A percentile compares a stretch with the other conserved stretches of the same genome.
Conservation (phyloP, 2,329 filamentous ascomycete genomes). For the Aspergillus clavatus region DNA sequence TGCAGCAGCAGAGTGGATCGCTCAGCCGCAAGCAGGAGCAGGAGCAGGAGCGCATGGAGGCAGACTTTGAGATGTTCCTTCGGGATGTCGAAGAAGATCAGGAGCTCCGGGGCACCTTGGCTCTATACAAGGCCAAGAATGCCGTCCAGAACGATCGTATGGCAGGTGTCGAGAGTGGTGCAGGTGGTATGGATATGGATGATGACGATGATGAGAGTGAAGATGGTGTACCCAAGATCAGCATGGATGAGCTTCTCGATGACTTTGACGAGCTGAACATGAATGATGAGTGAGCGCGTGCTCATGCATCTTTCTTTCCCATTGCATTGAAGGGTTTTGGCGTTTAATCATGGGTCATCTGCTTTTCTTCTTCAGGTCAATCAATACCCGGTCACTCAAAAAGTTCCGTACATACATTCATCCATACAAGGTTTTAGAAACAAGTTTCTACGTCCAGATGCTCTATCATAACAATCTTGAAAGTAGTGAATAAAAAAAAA, state of each 20-base stretch:
- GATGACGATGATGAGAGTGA: constrained; percentile 57
- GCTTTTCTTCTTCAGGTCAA: constrained; percentile 1
- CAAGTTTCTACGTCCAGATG: too few relatives aligned
- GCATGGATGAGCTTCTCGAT: constrained; percentile 79
- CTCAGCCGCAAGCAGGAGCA: constrained; percentile 47
- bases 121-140: constrained; percentile 70
- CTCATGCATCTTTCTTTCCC: not conserved
- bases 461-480: not conserved
- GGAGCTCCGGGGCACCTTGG: constrained; percentile 77
- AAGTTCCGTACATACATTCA: not conserved
- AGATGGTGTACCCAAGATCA: constrained; percentile 63
- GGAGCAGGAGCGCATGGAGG: constrained; percentile 81
- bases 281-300: constrained; percentile 44
- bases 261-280: constrained; percentile 88
- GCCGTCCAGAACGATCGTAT: constrained; percentile 33
- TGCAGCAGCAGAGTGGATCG: constrained; percentile 41
- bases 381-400: not conserved
- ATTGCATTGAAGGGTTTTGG: not conserved
- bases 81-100: constrained; percentile 93
- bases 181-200: constrained; percentile 51
- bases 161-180: constrained; percentile 27
- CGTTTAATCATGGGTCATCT: not conserved
- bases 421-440: not conserved
- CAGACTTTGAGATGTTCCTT: constrained; percentile 96
- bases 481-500: not conserved